phyloP scores from a whole-genome alignment of 1,284 basidiomycete species.

The Vanrija pseudolonga region DNA sequence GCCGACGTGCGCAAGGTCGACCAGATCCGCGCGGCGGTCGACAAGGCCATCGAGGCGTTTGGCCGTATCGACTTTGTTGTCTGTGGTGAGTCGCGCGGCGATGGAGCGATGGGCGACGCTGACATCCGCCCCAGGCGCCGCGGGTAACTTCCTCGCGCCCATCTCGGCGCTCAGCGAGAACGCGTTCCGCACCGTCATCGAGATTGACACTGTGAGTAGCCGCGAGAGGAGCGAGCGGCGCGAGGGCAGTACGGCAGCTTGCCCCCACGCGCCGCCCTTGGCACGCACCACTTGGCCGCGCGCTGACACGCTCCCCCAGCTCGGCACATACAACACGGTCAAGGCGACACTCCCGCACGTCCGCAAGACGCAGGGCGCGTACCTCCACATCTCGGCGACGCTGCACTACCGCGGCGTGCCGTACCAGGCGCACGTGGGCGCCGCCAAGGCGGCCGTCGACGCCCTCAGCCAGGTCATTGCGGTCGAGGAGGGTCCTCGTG shows the following conservation, averaged over 20 bases:
- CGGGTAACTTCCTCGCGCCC: slow-evolving; percentile 82
- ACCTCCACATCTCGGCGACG: slow-evolving; percentile 87
- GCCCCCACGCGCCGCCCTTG: too few species aligned
- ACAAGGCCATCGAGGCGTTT: slow-evolving; percentile 68
- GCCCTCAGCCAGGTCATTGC: slow-evolving; percentile 79
- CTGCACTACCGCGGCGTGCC: slow-evolving; percentile 88
- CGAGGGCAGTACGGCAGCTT: too few species aligned
- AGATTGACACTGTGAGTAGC: slow-evolving; percentile 77
- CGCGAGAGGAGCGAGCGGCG: background rate
- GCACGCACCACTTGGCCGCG: too few species aligned
- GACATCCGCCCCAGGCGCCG: slow-evolving; percentile 60
- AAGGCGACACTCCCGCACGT: slow-evolving; percentile 79
- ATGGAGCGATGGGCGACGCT: background rate
- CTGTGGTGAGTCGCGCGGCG: slow-evolving; percentile 59
- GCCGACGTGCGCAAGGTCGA: slow-evolving; percentile 81
- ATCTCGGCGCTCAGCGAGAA: slow-evolving; percentile 78
- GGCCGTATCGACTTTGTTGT: slow-evolving; percentile 93
- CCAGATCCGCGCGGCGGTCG: slow-evolving; percentile 70
- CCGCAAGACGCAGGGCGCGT: slow-evolving; percentile 69
- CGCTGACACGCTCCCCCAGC: slow-evolving; percentile 48
- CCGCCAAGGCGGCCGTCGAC: slow-evolving; percentile 92
- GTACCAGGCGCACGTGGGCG: slow-evolving; percentile 87
- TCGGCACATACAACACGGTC: slow-evolving; percentile 91
- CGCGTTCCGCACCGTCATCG: slow-evolving; percentile 86
- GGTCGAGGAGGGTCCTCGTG: slow-evolving; percentile 88